phyloP scores from a whole-genome alignment of 495 filamentous ascomycete genomes.

The Haplographium delicatum region DNA sequence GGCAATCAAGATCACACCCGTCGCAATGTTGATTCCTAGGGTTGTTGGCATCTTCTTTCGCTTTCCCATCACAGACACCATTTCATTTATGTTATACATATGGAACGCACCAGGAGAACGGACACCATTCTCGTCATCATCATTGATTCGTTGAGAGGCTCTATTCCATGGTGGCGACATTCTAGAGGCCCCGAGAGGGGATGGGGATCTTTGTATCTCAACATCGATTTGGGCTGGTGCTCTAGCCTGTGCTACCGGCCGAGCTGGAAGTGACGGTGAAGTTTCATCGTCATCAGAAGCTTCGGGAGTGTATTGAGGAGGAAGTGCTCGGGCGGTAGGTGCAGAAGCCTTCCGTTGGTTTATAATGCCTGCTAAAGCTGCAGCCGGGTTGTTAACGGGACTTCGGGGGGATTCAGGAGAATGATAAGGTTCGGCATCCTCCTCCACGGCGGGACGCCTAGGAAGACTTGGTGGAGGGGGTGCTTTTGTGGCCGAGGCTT shows the following conservation, averaged over 20 bases:
- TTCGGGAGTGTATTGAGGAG: constrained; percentile 53
- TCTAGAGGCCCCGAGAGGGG: constrained; percentile 34
- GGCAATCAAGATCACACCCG: constrained; percentile 83
- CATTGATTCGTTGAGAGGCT: constrained; percentile 37
- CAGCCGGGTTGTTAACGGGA: constrained; percentile 21
- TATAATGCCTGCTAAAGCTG: constrained; percentile 26
- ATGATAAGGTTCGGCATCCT: constrained; percentile 32
- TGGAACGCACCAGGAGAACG: constrained; percentile 70
- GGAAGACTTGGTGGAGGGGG: constrained; percentile 36
- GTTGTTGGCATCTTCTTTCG: constrained; percentile 97
- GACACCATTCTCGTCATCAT: constrained; percentile 26
- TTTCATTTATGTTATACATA: constrained; percentile 94
- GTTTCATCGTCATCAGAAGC: constrained; percentile 55
- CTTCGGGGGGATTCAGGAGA: constrained; percentile 19
- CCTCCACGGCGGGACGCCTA: constrained; percentile 37
- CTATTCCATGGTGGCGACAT: constrained; percentile 57
- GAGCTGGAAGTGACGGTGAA: constrained; percentile 62
- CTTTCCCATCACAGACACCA: constrained; percentile 89
- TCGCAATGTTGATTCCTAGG: constrained; percentile 80
- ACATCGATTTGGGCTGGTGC: constrained; percentile 49
- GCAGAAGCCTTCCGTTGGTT: constrained; percentile 15
- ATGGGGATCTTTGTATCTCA: constrained; percentile 37
- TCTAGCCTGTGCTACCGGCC: constrained; percentile 59
- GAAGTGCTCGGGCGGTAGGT: constrained; percentile 28
- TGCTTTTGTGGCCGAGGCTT: constrained; percentile 18